Conservation (phyloP, 257 asterid genomes). For the Mentha longifolia region DNA sequence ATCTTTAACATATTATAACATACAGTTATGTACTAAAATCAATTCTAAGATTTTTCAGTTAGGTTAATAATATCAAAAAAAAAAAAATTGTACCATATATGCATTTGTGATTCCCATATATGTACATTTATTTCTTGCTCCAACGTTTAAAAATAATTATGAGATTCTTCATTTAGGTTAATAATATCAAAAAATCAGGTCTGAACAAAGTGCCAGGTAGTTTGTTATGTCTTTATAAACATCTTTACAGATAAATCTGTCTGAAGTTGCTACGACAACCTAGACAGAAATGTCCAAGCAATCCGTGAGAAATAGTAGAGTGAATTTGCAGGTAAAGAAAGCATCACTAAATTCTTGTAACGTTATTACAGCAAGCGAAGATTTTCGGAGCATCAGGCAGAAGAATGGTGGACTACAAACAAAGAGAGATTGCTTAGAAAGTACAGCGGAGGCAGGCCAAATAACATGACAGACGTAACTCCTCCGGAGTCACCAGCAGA, state of each 20-base stretch:
- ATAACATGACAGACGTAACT: constrained; percentile 38
- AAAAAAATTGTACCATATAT: too few species aligned
- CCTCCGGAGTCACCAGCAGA: constrained; percentile 45
- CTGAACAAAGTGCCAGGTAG: not conserved
- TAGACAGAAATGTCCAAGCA: not conserved
- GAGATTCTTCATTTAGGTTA: not conserved
- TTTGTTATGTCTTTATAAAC: constrained; percentile 4
- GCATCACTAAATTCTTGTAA: constrained; percentile 12
- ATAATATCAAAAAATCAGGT: not conserved
- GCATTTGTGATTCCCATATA: constrained; percentile 8
- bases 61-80: too few species aligned
- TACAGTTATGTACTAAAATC: too few species aligned
- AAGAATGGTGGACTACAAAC: constrained; percentile 85
- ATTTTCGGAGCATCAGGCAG: constrained; percentile 72
- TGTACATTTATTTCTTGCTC: not conserved
- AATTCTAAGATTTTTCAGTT: too few species aligned
- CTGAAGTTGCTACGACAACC: not conserved
- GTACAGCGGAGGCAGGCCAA: constrained; percentile 44
- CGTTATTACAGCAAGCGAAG: constrained; percentile 62
- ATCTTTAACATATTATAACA: too few species aligned
- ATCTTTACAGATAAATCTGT: not conserved
- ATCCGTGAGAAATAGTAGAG: not conserved
- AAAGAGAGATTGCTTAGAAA: constrained; percentile 60
- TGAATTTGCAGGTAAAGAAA: not conserved
- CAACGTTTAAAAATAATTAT: not conserved